Percentiles rank a stretch among this genome's conserved stretches.
phyloP scores from a whole-genome alignment of 2,329 filamentous ascomycete genomes.

The Blumeria graminis region DNA sequence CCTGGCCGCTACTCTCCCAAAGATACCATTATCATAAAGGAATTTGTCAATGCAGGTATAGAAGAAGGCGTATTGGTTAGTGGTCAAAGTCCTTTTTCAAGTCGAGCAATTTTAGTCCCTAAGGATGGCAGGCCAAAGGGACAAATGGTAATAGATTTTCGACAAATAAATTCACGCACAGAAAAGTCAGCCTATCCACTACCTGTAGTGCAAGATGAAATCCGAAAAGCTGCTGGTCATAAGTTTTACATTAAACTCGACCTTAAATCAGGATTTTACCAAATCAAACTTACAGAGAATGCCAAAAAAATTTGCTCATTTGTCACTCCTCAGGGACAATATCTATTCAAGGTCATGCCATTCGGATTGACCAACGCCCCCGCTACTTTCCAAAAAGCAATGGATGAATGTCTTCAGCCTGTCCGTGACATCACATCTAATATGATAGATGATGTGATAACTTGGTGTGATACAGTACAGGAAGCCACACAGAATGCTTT shows the following conservation, averaged over 20 bases:
- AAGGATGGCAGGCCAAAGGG: background rate
- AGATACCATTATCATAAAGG: background rate
- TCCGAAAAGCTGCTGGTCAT: background rate
- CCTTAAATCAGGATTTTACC: background rate
- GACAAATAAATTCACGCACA: background rate
- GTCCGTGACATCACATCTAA: slow-evolving; percentile 1
- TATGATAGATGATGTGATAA: slow-evolving; percentile 1
- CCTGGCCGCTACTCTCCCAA: background rate
- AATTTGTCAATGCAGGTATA: background rate
- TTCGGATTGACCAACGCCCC: background rate
- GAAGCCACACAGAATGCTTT: background rate
- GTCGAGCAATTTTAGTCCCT: background rate
- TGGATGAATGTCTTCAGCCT: background rate
- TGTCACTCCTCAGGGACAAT: background rate
- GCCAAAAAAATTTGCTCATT: background rate
- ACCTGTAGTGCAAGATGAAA: background rate
- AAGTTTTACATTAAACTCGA: slow-evolving; percentile 1
- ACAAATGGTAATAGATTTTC: background rate
- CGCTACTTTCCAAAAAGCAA: background rate
- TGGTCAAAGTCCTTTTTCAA: background rate
- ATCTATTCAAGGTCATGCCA: background rate
- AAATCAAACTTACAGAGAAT: background rate
- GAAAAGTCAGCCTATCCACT: background rate
- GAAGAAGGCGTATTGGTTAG: background rate
- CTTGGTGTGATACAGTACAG: background rate